A percentile compares a stretch with the other conserved stretches of the same genome.
These are phyloP conservation scores for Pseudogymnoascus sp. DNA, from an alignment of 2,329 filamentous ascomycete species.

Conservation along the genomic window DNA sequence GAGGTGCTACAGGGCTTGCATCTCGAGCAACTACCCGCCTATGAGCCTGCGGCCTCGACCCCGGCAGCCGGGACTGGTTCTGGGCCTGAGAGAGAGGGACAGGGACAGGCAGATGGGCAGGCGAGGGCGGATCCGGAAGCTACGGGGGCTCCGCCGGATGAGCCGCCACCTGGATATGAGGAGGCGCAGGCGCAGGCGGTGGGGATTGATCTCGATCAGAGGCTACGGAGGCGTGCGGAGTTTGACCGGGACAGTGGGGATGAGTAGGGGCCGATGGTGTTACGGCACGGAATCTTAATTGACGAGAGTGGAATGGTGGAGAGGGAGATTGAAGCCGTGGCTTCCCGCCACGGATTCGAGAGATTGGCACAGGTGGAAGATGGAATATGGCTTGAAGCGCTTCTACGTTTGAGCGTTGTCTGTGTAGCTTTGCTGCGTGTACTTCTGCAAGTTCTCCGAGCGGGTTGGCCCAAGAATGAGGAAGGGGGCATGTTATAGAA, in stretches of 20 bases:
- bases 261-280: background rate
- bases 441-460: background rate
- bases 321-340: background rate
- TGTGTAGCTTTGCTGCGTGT: background rate
- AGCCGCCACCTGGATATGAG: conserved; percentile 86
- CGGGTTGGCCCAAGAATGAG: background rate
- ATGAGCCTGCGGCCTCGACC: conserved; percentile 50
- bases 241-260: conserved; percentile 20
- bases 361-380: background rate
- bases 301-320: background rate
- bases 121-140: conserved; percentile 12
- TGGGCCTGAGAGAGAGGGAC: conserved; percentile 23
- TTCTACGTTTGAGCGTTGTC: background rate
- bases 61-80: conserved; percentile 18
- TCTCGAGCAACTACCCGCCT: conserved; percentile 80
- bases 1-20: conserved; percentile 59
- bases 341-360: background rate
- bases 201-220: conserved; percentile 53
- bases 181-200: conserved; percentile 72
- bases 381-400: background rate
- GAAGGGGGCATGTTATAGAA: background rate
- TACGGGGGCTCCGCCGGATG: conserved; percentile 45
- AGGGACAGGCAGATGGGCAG: conserved; percentile 22
- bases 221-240: conserved; percentile 67
- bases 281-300: background rate